Base-by-base conservation (phyloP, 352 stramenopile species). In the Phytophthora colocasiae region DNA sequence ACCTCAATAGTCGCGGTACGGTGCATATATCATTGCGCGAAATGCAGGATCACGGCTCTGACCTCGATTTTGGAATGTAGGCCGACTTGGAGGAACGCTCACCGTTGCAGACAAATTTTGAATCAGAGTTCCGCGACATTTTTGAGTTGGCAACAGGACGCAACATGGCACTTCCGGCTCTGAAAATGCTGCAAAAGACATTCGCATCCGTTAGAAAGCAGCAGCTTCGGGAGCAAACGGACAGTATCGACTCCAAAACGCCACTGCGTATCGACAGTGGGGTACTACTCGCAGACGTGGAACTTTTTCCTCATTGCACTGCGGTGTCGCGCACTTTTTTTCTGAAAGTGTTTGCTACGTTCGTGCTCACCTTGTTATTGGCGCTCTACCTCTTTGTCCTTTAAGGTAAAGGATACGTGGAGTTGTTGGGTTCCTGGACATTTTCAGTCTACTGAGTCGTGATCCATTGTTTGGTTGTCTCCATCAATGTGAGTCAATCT, bases 41-140 rank as follows among this genome's bases (percentile, higher is more conserved):
- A 50, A 8, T 27, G 26, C 53, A 2, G 26, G 40, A n/a, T 55
- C 22, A 4, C 41, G 24, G 29, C 36, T 17, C 34, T 52, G 27
- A 31, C 6, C 27, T 31, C 6, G 27, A 7, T 31, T 31, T 31
- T 31, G 4, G 3, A 38, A 51, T 49, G 7, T 41, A 82, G 69
- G 56, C 73, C n/a, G 84, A 96, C 31, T 67, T 93, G 15, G 70
- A 66, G 17, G 48, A 62, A 27, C 71, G 67, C 10, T 72, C 71
- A 29, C 54, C 58, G 0, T 48, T 85, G 6, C 54, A 69, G 56
- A 92, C 83, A 17, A 77, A 77, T 19, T 90, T 93, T 50, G 66
- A 78, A n/a, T 54, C 65, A 43, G 87, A 95, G 46, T 93, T 89
- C 58, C 70, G 84, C 3, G 87, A 95, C 67, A 70, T 95, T 36